A percentile compares a stretch with the other conserved stretches of the same genome.
These are phyloP conservation scores for Desmodesmus armatus DNA, from an alignment of 139 green algal genomes.

Conservation along the genomic window DNA sequence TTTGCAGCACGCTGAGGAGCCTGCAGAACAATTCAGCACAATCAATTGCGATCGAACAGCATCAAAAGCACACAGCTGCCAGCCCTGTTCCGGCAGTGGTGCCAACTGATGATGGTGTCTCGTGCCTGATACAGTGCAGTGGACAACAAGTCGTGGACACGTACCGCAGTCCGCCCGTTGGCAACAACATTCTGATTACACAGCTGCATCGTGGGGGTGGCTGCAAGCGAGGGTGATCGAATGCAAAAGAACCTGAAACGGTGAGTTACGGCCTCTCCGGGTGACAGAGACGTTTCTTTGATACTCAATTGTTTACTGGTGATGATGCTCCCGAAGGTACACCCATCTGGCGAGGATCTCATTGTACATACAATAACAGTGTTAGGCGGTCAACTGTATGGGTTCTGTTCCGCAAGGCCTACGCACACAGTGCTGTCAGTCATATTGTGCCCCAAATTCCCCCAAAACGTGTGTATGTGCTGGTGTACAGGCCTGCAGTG, in stretches of 20 bases:
- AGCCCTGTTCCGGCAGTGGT: not conserved
- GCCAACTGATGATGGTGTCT: not conserved
- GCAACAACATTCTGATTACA: constrained; percentile 26
- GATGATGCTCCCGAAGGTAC: not conserved
- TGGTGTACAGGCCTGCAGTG: too few relatives aligned
- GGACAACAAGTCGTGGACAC: not conserved
- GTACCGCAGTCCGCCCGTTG: constrained; percentile 15
- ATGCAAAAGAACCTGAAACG: not conserved
- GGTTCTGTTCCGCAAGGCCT: too few relatives aligned
- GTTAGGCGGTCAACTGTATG: not conserved
- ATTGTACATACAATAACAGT: not conserved
- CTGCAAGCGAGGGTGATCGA: not conserved
- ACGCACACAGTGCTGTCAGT: too few relatives aligned
- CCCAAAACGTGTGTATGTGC: too few relatives aligned
- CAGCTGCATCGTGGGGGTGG: constrained; percentile 29
- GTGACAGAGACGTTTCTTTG: not conserved
- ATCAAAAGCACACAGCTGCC: not conserved
- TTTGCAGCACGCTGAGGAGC: not conserved
- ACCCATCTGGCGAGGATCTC: not conserved
- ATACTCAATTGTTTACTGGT: not conserved
- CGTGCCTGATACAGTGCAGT: not conserved
- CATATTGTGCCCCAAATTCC: too few relatives aligned
- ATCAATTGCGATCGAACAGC: not conserved
- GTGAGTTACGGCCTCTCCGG: not conserved
- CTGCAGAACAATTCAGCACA: not conserved